Percentiles rank a stretch among this genome's conserved stretches.
phyloP scores from a whole-genome alignment of 2,329 filamentous ascomycete species.

The Ambrosiella xylebori region DNA sequence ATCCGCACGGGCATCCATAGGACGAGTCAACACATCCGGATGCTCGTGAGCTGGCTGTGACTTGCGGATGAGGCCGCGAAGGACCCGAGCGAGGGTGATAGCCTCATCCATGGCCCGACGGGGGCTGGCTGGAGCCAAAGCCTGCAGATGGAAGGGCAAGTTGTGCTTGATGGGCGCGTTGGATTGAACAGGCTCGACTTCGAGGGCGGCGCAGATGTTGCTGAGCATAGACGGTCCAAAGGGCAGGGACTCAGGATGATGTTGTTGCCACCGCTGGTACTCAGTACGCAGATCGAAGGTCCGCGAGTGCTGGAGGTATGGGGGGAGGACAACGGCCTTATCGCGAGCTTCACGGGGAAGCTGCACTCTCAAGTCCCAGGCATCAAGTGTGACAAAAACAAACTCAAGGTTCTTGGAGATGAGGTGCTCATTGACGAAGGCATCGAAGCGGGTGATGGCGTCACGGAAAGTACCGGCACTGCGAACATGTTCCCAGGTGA shows the following conservation, averaged over 20 bases:
- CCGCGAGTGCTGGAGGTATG: constrained; percentile 92
- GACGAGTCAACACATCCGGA: constrained; percentile 81
- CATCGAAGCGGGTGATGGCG: constrained; percentile 86
- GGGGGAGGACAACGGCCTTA: constrained; percentile 90
- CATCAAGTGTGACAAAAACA: constrained; percentile 94
- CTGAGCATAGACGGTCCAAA: constrained; percentile 90
- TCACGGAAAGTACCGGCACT: constrained; percentile 95
- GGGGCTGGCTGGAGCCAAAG: constrained; percentile 83
- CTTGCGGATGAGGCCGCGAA: constrained; percentile 85
- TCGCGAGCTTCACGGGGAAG: constrained; percentile 93
- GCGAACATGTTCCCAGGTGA: constrained; percentile 98
- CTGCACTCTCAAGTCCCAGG: constrained; percentile 96
- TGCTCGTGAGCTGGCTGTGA: constrained; percentile 88
- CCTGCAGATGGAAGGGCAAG: constrained; percentile 91
- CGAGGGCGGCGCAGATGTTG: constrained; percentile 94
- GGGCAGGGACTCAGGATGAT: constrained; percentile 91
- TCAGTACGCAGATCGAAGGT: constrained; percentile 95
- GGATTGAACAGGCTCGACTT: constrained; percentile 93
- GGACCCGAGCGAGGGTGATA: constrained; percentile 79
- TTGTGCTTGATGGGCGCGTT: constrained; percentile 98
- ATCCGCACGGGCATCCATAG: constrained; percentile 92
- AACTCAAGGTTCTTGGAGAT: constrained; percentile 86
- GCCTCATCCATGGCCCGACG: constrained; percentile 96
- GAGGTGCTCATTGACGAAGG: constrained; percentile 83
- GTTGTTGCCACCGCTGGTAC: constrained; percentile 96